Conservation (phyloP, 1,284 basidiomycete genomes). For the Gomphus bonarii region DNA sequence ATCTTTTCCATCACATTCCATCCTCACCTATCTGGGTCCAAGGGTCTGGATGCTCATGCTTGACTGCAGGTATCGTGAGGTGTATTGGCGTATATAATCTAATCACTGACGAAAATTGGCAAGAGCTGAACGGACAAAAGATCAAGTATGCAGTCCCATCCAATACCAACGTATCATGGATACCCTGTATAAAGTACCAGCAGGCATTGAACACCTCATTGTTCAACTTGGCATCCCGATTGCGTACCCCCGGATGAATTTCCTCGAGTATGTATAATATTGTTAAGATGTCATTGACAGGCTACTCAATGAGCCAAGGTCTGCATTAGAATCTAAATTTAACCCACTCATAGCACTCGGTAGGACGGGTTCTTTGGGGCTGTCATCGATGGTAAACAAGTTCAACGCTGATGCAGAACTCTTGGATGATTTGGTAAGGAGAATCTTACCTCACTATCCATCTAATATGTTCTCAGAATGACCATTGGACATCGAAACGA, state of each 20-base stretch:
- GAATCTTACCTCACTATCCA: not conserved
- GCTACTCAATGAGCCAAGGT: constrained; percentile 27
- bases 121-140: constrained; percentile 81
- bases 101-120: constrained; percentile 4
- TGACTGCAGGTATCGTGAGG: constrained; percentile 60
- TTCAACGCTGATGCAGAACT: constrained; percentile 89
- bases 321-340: constrained; percentile 65
- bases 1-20: constrained; percentile 72
- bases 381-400: constrained; percentile 80
- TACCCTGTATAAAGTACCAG: constrained; percentile 47
- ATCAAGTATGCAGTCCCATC: constrained; percentile 62
- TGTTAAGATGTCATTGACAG: not conserved
- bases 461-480: constrained; percentile 42
- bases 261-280: constrained; percentile 39
- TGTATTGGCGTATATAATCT: constrained; percentile 14
- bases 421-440: constrained; percentile 75
- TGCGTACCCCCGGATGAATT: constrained; percentile 90
- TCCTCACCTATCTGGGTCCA: constrained; percentile 65
- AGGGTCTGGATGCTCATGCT: constrained; percentile 64
- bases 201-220: constrained; percentile 68
- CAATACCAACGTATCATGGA: constrained; percentile 71
- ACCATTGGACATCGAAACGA: constrained; percentile 78
- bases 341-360: constrained; percentile 77
- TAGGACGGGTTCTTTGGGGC: constrained; percentile 47
- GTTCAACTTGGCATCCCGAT: constrained; percentile 75